Conservation (phyloP, 1,139 yeast genomes). For the Neolecta irregularis region DNA sequence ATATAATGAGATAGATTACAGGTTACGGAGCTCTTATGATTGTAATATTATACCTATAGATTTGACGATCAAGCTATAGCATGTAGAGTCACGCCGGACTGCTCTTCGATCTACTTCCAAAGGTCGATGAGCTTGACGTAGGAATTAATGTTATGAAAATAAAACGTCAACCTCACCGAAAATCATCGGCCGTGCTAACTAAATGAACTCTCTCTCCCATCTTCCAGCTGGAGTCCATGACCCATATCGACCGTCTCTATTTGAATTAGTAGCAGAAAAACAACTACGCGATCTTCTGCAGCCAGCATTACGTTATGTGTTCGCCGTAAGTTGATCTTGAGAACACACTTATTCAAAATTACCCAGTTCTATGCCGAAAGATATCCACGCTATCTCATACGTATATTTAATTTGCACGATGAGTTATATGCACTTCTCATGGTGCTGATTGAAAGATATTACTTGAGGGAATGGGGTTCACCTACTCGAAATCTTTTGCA, state of each 20-base stretch:
- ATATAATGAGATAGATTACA: too few species aligned
- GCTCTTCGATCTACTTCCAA: too few species aligned
- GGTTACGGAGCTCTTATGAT: too few species aligned
- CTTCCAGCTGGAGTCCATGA: slow-evolving; percentile 63
- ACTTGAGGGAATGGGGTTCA: slow-evolving; percentile 62
- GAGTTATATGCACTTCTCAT: slow-evolving; percentile 51
- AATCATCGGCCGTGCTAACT: too few species aligned
- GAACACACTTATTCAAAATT: too few species aligned
- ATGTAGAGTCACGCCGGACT: too few species aligned
- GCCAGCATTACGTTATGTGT: slow-evolving; percentile 65
- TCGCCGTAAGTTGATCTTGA: slow-evolving; percentile 29
- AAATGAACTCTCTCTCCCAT: slow-evolving; percentile 80
- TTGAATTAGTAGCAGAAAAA: slow-evolving; percentile 65
- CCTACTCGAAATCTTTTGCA: too few species aligned
- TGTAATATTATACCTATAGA: too few species aligned
- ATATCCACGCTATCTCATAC: slow-evolving; percentile 54
- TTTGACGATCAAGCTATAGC: too few species aligned
- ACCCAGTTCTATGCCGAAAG: slow-evolving; percentile 52
- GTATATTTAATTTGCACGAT: slow-evolving; percentile 55
- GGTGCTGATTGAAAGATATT: slow-evolving; percentile 59
- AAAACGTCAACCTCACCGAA: too few species aligned
- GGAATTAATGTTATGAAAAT: too few species aligned
- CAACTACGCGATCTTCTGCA: slow-evolving; percentile 66
- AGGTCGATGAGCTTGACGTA: too few species aligned
- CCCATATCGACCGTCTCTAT: slow-evolving; percentile 61